Percentiles rank a stretch among this genome's conserved stretches.
Conservation (phyloP, 1,284 basidiomycete genomes). For the Cutaneotrichosporon spelunceum region DNA sequence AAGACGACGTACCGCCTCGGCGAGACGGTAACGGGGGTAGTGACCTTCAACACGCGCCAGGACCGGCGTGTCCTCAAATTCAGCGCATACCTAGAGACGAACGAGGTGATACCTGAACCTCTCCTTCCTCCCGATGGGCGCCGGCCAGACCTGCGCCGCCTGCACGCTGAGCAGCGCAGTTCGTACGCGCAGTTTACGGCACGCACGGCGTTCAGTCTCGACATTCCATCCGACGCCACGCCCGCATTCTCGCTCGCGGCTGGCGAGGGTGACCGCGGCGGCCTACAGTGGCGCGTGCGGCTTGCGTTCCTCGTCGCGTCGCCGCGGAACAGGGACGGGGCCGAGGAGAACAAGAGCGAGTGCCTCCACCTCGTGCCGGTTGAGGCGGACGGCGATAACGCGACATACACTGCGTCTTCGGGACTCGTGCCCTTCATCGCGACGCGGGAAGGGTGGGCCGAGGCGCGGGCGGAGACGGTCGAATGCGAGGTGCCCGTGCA, state of each 20-base stretch:
- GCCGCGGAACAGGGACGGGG: constrained; percentile 49
- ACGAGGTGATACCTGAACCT: constrained; percentile 68
- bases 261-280: constrained; percentile 59
- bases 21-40: constrained; percentile 79
- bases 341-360: constrained; percentile 39
- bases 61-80: constrained; percentile 55
- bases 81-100: constrained; percentile 77
- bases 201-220: constrained; percentile 75
- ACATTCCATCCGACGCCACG: constrained; percentile 82
- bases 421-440: constrained; percentile 58
- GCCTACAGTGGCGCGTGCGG: constrained; percentile 79
- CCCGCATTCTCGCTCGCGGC: constrained; percentile 64
- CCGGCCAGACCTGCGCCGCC: constrained; percentile 49
- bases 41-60: constrained; percentile 69
- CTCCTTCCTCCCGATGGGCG: constrained; percentile 53
- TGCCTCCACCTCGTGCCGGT: constrained; percentile 30
- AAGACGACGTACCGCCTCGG: constrained; percentile 85
- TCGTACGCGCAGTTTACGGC: constrained; percentile 67
- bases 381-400: constrained; percentile 26
- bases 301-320: constrained; percentile 75
- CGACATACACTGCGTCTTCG: constrained; percentile 51
- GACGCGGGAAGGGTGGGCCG: constrained; percentile 36
- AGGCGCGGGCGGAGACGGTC: constrained; percentile 70
- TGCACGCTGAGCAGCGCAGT: constrained; percentile 77
- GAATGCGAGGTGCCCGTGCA: constrained; percentile 87